These are phyloP conservation scores for Camellia japonica DNA, from an alignment of 148 eudicot species.

Conservation along the genomic window DNA sequence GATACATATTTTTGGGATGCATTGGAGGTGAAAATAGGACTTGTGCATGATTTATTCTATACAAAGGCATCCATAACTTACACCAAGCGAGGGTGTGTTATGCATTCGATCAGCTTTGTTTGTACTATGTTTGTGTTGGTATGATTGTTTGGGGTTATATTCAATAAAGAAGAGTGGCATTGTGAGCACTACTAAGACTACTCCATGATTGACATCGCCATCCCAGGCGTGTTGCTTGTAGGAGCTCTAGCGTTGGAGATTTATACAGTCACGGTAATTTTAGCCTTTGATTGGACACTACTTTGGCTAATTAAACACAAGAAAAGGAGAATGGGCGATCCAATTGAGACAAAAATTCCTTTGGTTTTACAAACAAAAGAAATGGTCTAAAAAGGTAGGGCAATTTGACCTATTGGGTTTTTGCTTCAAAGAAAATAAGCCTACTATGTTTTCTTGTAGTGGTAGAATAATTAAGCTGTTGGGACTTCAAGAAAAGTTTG, in stretches of 20 bases:
- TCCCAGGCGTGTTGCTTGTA: not conserved
- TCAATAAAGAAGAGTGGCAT: not conserved
- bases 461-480: too few species aligned
- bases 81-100: not conserved
- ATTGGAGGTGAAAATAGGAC: not conserved
- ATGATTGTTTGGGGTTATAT: not conserved
- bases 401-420: not conserved
- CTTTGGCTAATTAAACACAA: not conserved
- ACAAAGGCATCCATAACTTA: conserved; percentile 1
- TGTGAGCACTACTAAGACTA: too few species aligned
- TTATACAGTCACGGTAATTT: not conserved
- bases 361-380: not conserved
- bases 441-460: not conserved
- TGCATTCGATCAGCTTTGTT: not conserved
- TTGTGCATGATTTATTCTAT: not conserved
- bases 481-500: too few species aligned
- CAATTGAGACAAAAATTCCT: not conserved
- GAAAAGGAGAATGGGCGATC: not conserved
- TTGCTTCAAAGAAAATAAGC: not conserved
- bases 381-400: not conserved
- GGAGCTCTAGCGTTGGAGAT: not conserved
- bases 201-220: not conserved
- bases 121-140: not conserved
- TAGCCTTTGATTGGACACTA: not conserved
- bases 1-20: not conserved